Evolutionary conservation across 495 filamentous ascomycete genomes (phyloP), one percentile per base, ranked within the genome.

Genomic region (Amniculicola lignicola): DNA sequence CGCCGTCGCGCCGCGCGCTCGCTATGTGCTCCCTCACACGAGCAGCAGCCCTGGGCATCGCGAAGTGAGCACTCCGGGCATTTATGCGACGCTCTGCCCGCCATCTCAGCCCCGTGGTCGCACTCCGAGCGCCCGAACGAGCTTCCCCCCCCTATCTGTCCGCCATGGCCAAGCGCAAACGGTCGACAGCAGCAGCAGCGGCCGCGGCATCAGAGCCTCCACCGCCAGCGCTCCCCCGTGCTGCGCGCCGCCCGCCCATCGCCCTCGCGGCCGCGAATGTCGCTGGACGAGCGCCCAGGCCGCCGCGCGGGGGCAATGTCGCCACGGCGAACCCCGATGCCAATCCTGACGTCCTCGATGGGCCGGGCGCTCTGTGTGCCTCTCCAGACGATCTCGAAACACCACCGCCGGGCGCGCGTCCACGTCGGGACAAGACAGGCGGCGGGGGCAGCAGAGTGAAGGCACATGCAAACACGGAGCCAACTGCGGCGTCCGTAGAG

Each of bases 81-180:
- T 59, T 49, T 11, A 60, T 60, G 50, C 35, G 21, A 22, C 49
- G 57, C 50, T 60, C 43, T 48, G 49, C 54, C 48, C 57, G 11
- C 49, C 49, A 10, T 19, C 47, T 51, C 40, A 45, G 37, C 37
- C 10, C 16, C 37, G 37, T 40, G 27, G 15, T 46, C 29, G 46
- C 54, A 42, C 25, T 47, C 41, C 57, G 49, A 54, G 33, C 27
- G 10, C 36, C 38, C 15, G 12, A 40, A 29, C 41, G 27, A 36
- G 49, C 50, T 27, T 54, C 28, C 31, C 16, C 21, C 29, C 39
- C 39, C 31, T 57, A 25, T 43, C 38, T 41, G 33, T 23, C 33
- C 22, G n/a, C 25, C 25, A 63, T 64, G 61, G 61, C 61, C 45
- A 60, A 60, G 51, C 61, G 61, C 35, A 64, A 64, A 44, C 39